Evolutionary conservation across 108 stramenopile genomes (phyloP).

Genomic region (Stephanodiscus triporus): DNA sequence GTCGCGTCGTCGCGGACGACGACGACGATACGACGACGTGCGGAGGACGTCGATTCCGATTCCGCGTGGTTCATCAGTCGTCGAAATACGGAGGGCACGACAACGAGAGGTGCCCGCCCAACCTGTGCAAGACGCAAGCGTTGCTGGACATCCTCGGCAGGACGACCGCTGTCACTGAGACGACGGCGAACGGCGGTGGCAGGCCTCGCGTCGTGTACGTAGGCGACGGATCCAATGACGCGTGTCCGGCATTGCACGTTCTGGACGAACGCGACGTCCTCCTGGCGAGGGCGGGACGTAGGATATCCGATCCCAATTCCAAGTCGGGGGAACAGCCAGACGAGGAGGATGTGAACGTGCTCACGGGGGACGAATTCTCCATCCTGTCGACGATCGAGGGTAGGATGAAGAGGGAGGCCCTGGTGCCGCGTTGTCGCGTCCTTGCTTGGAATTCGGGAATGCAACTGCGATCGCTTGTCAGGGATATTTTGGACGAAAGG

Average conservation of each 20-base stretch:
- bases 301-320: constrained; percentile 30
- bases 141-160: constrained; percentile 30
- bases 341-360: constrained; percentile 11
- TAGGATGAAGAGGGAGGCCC: background rate
- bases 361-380: constrained; percentile 8
- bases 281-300: constrained; percentile 38
- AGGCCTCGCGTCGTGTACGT: constrained; percentile 44
- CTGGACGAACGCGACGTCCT: constrained; percentile 36
- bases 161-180: background rate
- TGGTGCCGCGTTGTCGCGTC: background rate
- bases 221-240: constrained; percentile 54
- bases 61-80: constrained; percentile 41
- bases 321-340: constrained; percentile 29
- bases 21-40: background rate
- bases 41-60: background rate
- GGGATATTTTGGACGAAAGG: constrained; percentile 12
- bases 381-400: constrained; percentile 7
- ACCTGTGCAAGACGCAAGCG: constrained; percentile 53
- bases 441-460: background rate
- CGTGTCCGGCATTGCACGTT: constrained; percentile 48
- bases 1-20: background rate
- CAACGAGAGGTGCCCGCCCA: constrained; percentile 39
- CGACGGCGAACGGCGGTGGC: background rate
- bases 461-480: background rate
- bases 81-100: constrained; percentile 45